These are phyloP conservation scores for Hebeloma cylindrosporum DNA, from an alignment of 768 basidiomycete species.

Conservation along the genomic window DNA sequence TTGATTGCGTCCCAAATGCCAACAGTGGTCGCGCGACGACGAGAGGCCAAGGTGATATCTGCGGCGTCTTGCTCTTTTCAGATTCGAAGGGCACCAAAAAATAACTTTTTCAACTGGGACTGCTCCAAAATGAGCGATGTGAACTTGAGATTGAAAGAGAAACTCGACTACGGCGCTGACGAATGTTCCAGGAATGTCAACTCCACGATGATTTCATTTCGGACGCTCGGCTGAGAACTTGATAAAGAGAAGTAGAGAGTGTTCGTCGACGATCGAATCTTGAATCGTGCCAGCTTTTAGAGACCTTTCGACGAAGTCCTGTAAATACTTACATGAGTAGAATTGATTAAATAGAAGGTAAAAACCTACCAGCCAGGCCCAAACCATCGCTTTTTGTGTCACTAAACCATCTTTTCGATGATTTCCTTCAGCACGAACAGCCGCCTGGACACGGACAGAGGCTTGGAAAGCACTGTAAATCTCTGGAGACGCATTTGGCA, in stretches of 20 bases:
- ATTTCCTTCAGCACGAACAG: no score
- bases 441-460: no score
- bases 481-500: no score
- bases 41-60: slow-evolving; percentile 14
- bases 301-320: slow-evolving; percentile 5
- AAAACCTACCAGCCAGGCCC: no score
- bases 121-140: slow-evolving; percentile 4
- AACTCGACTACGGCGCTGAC: slow-evolving; percentile 28
- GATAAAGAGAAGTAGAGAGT: slow-evolving; percentile 28
- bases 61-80: slow-evolving; percentile 30
- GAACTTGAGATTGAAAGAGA: neutral
- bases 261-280: slow-evolving; percentile 30
- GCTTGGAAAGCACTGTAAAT: no score
- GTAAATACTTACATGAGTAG: no score
- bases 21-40: slow-evolving; percentile 22
- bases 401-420: no score
- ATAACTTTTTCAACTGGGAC: slow-evolving; percentile 33
- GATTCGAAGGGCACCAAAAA: slow-evolving; percentile 30
- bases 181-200: slow-evolving; percentile 25
- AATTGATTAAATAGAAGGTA: no score
- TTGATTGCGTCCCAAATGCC: slow-evolving; percentile 28
- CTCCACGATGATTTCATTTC: slow-evolving; percentile 20
- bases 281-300: slow-evolving; percentile 14
- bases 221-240: slow-evolving; percentile 23
- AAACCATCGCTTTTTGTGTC: no score